A percentile compares a stretch with the other conserved stretches of the same genome.
These are phyloP conservation scores for Fusarium tjaetaba DNA, from an alignment of 2,329 filamentous ascomycete genomes.

Conservation along the genomic window DNA sequence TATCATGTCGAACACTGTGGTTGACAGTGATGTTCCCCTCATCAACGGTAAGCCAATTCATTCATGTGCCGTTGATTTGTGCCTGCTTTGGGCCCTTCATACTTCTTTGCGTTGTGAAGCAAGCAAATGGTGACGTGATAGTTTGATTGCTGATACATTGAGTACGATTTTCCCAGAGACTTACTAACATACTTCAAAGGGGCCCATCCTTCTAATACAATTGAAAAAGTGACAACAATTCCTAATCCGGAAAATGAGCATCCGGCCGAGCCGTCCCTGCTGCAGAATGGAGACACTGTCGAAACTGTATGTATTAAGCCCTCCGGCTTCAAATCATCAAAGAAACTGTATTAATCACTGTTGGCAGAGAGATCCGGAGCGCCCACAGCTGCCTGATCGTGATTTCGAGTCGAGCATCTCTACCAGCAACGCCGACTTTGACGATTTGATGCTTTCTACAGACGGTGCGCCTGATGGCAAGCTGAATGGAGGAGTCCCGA, in stretches of 20 bases:
- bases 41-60: conserved; percentile 35
- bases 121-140: conserved; percentile 1
- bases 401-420: conserved; percentile 29
- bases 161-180: background rate
- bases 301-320: conserved; percentile 18
- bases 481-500: background rate
- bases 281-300: background rate
- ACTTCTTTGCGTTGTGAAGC: background rate
- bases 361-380: conserved; percentile 1
- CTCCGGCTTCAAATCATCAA: background rate
- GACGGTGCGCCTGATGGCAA: conserved; percentile 25
- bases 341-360: conserved; percentile 4
- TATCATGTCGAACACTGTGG: conserved; percentile 31
- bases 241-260: conserved; percentile 31
- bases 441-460: conserved; percentile 16
- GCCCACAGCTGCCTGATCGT: conserved; percentile 16
- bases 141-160: background rate
- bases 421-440: conserved; percentile 33
- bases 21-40: conserved; percentile 4
- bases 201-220: conserved; percentile 5
- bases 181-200: conserved; percentile 23
- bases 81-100: background rate
- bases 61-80: background rate
- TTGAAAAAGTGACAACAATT: conserved; percentile 39
- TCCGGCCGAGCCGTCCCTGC: conserved; percentile 14